Conservation (phyloP, 2,329 filamentous ascomycete genomes). For the Monosporascus ibericus region DNA sequence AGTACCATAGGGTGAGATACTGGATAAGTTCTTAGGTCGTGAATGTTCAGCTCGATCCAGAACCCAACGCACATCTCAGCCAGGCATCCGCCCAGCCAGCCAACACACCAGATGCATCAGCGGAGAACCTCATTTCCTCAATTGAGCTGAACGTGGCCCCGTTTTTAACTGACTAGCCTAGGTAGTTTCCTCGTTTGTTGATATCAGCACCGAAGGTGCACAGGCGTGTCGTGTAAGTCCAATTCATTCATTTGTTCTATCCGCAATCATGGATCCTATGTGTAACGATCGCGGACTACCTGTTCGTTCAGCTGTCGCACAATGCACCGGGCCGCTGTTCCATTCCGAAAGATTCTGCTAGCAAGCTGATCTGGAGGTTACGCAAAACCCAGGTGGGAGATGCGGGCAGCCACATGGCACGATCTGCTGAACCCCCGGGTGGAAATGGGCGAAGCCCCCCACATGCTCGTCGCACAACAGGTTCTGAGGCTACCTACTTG, state of each 20-base stretch:
- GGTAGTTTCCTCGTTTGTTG: not conserved
- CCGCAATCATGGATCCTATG: not conserved
- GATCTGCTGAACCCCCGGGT: not conserved
- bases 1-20: no score
- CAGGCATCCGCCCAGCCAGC: not conserved
- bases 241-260: not conserved
- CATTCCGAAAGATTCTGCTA: not conserved
- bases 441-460: no score
- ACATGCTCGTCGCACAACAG: no score
- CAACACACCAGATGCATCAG: not conserved
- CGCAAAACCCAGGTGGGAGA: not conserved
- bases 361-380: not conserved
- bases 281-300: not conserved
- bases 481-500: no score
- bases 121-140: not conserved
- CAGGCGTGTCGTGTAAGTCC: not conserved
- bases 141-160: not conserved
- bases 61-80: not conserved
- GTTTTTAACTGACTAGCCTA: not conserved
- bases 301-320: not conserved
- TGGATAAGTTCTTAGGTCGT: no score
- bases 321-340: not conserved
- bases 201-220: not conserved
- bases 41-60: no score
- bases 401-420: not conserved